Evolutionary conservation across 164 flowering plant genomes (phyloP).

Genomic region (Tetrastigma voinierianum): DNA sequence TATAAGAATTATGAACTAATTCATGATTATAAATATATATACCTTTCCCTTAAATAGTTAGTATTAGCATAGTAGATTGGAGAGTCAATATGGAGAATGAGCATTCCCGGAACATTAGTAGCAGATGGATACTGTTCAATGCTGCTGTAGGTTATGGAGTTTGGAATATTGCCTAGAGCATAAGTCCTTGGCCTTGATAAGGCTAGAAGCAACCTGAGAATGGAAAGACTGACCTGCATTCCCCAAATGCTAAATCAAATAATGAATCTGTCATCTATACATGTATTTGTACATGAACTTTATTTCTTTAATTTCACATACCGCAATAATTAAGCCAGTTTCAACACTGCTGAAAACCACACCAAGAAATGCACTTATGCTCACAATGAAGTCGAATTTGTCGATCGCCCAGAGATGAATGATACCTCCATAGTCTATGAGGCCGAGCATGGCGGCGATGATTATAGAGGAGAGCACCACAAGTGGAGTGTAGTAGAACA

Average conservation of each 20-base stretch:
- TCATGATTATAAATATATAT: background rate
- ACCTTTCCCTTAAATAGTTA: slow-evolving; percentile 75
- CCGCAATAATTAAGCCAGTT: slow-evolving; percentile 57
- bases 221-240: slow-evolving; percentile 55
- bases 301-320: slow-evolving; percentile 24
- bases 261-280: background rate
- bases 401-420: slow-evolving; percentile 64
- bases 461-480: slow-evolving; percentile 77
- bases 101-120: slow-evolving; percentile 47
- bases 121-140: slow-evolving; percentile 59
- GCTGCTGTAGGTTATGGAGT: slow-evolving; percentile 51
- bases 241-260: background rate
- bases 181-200: slow-evolving; percentile 68
- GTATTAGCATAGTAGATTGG: slow-evolving; percentile 79
- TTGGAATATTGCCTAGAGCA: slow-evolving; percentile 59
- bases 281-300: too few relatives aligned
- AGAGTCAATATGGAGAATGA: slow-evolving; percentile 56
- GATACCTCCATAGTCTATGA: slow-evolving; percentile 63
- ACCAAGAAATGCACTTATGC: slow-evolving; percentile 58
- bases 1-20: too few relatives aligned
- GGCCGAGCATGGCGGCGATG: slow-evolving; percentile 67
- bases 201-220: slow-evolving; percentile 51
- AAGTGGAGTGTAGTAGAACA: slow-evolving; percentile 82
- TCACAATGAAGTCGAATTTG: slow-evolving; percentile 62
- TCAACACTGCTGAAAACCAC: slow-evolving; percentile 66